phyloP scores from a whole-genome alignment of 176 grass and related monocot genomes.

The Eragrostis curvula region DNA sequence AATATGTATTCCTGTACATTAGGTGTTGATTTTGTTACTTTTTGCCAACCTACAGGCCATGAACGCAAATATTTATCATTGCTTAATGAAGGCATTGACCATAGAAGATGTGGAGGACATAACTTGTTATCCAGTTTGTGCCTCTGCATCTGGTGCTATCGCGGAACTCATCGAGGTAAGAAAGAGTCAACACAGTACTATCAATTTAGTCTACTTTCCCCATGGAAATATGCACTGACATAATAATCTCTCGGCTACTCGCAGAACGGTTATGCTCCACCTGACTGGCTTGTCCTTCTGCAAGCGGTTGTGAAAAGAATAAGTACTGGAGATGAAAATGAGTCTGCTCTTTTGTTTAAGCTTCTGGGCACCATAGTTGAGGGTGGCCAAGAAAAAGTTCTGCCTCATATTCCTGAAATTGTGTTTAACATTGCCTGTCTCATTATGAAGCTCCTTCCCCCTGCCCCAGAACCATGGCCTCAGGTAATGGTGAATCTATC shows the following conservation, averaged over 20 bases:
- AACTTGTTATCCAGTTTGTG: constrained; percentile 79
- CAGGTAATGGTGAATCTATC: constrained; percentile 61
- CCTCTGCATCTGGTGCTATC: constrained; percentile 85
- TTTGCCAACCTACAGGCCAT: constrained; percentile 60
- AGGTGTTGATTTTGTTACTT: constrained; percentile 34
- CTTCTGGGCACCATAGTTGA: constrained; percentile 83
- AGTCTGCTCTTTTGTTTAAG: constrained; percentile 84
- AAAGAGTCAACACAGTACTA: neutral
- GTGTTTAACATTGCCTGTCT: constrained; percentile 60
- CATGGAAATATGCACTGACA: constrained; percentile 38
- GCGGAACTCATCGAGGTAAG: constrained; percentile 82
- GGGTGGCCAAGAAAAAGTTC: constrained; percentile 64
- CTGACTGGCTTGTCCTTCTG: constrained; percentile 75
- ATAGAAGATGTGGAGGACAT: constrained; percentile 56
- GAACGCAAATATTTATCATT: constrained; percentile 76
- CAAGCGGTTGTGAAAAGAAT: constrained; percentile 64
- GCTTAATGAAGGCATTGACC: constrained; percentile 67
- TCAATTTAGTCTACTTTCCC: neutral
- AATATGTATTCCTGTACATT: constrained; percentile 13
- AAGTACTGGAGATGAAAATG: constrained; percentile 61
- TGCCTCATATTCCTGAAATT: constrained; percentile 65
- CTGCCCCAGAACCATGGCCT: constrained; percentile 78
- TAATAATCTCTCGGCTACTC: constrained; percentile 37
- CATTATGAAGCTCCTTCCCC: constrained; percentile 62
- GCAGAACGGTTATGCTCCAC: constrained; percentile 70